Conservation (phyloP, 2,329 filamentous ascomycete genomes). For the Emericellopsis atlantica region DNA sequence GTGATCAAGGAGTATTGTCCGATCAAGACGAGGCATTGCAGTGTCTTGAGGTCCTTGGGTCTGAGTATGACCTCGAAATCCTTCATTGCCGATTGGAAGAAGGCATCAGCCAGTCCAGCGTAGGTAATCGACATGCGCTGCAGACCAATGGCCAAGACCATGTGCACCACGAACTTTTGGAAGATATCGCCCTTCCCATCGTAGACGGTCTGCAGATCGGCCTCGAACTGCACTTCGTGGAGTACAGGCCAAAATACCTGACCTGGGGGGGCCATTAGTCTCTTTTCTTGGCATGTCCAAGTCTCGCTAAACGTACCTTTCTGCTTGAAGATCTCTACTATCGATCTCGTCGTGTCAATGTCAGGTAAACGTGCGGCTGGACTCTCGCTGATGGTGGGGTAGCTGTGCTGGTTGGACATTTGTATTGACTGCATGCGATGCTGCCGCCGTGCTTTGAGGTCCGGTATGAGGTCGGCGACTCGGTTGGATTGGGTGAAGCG, state of each 20-base stretch:
- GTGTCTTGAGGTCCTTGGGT: conserved; percentile 78
- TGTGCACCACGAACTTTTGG: conserved; percentile 76
- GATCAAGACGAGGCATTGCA: conserved; percentile 81
- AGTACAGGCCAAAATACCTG: conserved; percentile 81
- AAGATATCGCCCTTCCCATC: conserved; percentile 63
- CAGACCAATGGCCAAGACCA: conserved; percentile 89
- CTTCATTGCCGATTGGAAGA: conserved; percentile 81
- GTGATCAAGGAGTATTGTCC: conserved; percentile 87
- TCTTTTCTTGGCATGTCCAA: background rate
- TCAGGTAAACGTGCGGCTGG: conserved; percentile 67
- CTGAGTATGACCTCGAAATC: conserved; percentile 72
- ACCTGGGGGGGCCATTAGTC: conserved; percentile 32
- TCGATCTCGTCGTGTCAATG: conserved; percentile 58
- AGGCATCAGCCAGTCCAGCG: conserved; percentile 88
- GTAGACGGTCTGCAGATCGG: conserved; percentile 72
- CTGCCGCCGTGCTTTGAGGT: conserved; percentile 46
- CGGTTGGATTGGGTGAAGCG: conserved; percentile 82
- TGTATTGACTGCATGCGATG: conserved; percentile 47
- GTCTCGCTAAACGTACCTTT: conserved; percentile 45
- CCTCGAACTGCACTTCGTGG: conserved; percentile 68
- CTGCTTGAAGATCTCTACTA: conserved; percentile 76
- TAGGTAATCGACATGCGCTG: conserved; percentile 85
- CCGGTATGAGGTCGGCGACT: conserved; percentile 84
- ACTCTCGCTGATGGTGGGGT: conserved; percentile 78
- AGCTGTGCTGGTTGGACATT: conserved; percentile 64